Evolutionary conservation across 495 filamentous ascomycete genomes (phyloP), one percentile per base, ranked within the genome.

Genomic region (Pyrenula massariospora): DNA sequence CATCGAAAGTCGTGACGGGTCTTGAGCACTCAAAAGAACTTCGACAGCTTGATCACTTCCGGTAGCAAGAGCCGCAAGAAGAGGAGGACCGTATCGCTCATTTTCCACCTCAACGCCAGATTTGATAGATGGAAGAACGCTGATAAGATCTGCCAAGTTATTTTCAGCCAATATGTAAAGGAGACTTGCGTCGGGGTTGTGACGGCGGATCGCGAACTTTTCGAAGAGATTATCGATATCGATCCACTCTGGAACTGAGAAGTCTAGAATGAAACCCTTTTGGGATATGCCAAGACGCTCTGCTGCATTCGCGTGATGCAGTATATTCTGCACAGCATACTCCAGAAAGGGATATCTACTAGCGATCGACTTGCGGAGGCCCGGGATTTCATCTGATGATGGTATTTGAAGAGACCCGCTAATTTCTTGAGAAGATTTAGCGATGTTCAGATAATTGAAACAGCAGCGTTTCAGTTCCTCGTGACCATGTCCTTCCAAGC

Each of bases 111-210:
- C 62, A 53, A 73, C 65, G 25, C 63, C 62, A 0, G 59, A 58
- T 11, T 66, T 50, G 0, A 47, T 42, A 50, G 54, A 25, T 24
- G 64, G 55, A 55, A 60, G 56, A 22, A 60, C 57, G 2, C 59
- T 59, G 57, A 77, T 72, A 23, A 81, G 71, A 23, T 66, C 59
- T 0, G 72, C 25, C 15, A 66, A 56, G 48, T 71, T 68, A 2
- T 64, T 63, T 25, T 77, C 71, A 36, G 78, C 72, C 22, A 77
- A 59, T 8, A 83, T 67, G 48, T 81, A 80, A 21, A 73, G 62
- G 1, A 77, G 54, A 58, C 63, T 77, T 49, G 66, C 65, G 47
- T 59, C 55, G 1, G 48, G 19, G 3, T 57, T 71, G 58, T 75
- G 69, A 54, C 57, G 62, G 24, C 68, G 68, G n/a, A 56, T 56